Evolutionary conservation across 2,329 filamentous ascomycete species (phyloP), one percentile per base, ranked within the genome.

Genomic region (Triangularia verruculosa): DNA sequence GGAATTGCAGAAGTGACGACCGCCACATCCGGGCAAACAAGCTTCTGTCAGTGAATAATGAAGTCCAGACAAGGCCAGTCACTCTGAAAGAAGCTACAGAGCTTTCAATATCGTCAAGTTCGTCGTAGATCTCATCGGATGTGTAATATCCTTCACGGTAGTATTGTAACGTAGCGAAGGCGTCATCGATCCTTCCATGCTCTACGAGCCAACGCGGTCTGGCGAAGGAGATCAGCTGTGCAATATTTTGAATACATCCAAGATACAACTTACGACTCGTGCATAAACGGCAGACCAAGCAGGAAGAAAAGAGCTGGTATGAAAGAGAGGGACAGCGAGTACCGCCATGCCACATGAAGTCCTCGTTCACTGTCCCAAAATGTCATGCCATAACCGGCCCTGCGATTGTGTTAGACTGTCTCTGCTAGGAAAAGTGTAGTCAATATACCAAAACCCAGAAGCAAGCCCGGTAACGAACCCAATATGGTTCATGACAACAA

Each of bases 131-230:
- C 62, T 78, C 72, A 9, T 76, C 71, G 7, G 73, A 66, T 7
- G 73, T 72, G 67, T 71, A 74, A 56, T 74, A 74, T n/a, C 75
- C 79, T 55, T 82, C 79, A 43, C 83, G 80, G 34, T 86, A 79
- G 73, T 78, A 84, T 58, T 73, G 69, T 0, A 86, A 78, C 2
- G 78, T 77, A 13, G 70, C 70, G 25, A 75, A 75, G 6, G 83
- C 83, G 11, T 73, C 72, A 2, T 79, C 79, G 32, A 73, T 69
- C 15, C 78, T 72, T 25, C 77, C 78, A 32, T 82, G 78, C 63
- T 85, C 82, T n/a, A 85, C 75, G 4, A 86, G 79, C 84, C 84
- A 86, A 27, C 84, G 81, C 0, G 84, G 83, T 9, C 83, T 83
- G 39, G 34, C 25, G 4, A 9, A 12, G 4, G 32, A 8, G 59